phyloP scores from a whole-genome alignment of 2,329 filamentous ascomycete species.

The Fusarium marasasianum region DNA sequence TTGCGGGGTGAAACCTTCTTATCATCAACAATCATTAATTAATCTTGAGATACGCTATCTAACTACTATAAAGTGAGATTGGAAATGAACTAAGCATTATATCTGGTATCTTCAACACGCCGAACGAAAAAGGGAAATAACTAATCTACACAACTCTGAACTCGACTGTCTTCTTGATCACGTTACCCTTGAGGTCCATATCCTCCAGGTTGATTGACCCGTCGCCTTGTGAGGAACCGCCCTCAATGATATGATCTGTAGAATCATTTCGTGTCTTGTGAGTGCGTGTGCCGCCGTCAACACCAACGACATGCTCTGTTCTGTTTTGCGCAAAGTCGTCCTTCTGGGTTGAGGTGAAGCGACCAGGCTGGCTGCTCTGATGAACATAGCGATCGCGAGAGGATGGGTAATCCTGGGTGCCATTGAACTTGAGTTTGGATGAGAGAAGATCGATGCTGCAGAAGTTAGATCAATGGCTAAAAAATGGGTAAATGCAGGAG shows the following conservation, averaged over 20 bases:
- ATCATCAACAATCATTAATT: not conserved
- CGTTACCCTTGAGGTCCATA: conserved; percentile 30
- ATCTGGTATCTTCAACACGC: not conserved
- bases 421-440: conserved; percentile 43
- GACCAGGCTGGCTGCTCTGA: conserved; percentile 8
- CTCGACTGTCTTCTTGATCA: conserved; percentile 34
- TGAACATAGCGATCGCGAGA: conserved; percentile 16
- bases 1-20: too few relatives aligned
- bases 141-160: conserved; percentile 15
- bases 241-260: conserved; percentile 30
- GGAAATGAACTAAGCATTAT: not conserved
- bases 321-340: conserved; percentile 10
- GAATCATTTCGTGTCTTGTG: conserved; percentile 26
- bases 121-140: not conserved
- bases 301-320: conserved; percentile 16
- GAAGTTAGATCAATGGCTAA: not conserved
- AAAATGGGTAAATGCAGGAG: rapidly evolving
- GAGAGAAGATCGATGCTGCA: conserved; percentile 46
- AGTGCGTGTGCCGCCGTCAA: conserved; percentile 6
- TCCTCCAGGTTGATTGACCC: conserved; percentile 30
- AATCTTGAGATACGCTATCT: not conserved
- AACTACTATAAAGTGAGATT: not conserved
- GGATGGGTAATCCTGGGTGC: conserved; percentile 16
- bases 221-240: conserved; percentile 5
- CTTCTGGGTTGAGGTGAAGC: conserved; percentile 21